Evolutionary conservation across 2,329 filamentous ascomycete species (phyloP), one percentile per base, ranked within the genome.

Genomic region (Penicillium sclerotiorum): DNA sequence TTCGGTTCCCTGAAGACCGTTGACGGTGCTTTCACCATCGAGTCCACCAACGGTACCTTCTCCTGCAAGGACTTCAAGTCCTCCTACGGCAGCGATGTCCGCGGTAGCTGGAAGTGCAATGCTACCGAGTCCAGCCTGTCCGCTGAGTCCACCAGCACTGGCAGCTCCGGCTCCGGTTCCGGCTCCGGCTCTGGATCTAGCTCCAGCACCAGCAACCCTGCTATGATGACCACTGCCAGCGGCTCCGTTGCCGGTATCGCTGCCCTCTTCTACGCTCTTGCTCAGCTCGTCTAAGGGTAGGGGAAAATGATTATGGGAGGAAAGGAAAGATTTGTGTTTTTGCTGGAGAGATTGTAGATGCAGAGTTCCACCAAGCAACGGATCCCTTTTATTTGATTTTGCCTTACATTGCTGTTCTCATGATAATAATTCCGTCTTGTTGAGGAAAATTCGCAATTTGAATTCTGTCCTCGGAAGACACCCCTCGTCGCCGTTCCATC

Each of bases 11-110:
- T 93, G 21, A 73, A 80, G 52, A 80, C 86, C 57, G 88, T 92
- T 60, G 80, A 81, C 66, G 89, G 89, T 73, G 83, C 82, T 53
- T 88, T 90, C 70, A 85, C 86, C 65, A 76, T 89, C 59, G 78
- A 84, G 63, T 85, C 81, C 59, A 88, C 86, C 38, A 38, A 57
- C 50, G 80, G 78, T 52, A 78, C 87, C 55, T 85, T 89, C 50
- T 64, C 70, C 49, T 83, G 88, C 78, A 67, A 72, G 45, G 58
- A 67, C 25, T 82, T 88, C 69, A 69, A 82, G 50, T 64, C 77
- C 54, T 36, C 48, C 38, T 67, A 78, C 28, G 56, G 69, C 37
- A 56, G 59, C 48, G 66, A 69, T 41, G 64, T 80, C 67, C 71
- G 73, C 53, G 79, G 79, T 53, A 69, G 62, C 21, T 78, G 72